A percentile compares a stretch with the other conserved stretches of the same genome.
Conservation (phyloP, 139 green algal genomes). For the Chlamydomonas eustigma region DNA sequence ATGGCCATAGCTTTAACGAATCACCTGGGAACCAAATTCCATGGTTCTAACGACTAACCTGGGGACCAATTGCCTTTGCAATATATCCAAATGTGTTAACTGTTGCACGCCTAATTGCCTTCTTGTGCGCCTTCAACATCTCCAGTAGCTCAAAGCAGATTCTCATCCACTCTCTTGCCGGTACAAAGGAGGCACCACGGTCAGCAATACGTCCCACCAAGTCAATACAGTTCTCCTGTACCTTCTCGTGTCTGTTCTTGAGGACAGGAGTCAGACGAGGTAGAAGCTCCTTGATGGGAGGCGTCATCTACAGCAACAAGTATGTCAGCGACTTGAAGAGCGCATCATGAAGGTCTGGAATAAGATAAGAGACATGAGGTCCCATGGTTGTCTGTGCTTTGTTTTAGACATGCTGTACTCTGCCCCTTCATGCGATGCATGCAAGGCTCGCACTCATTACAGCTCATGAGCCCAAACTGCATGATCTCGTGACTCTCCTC, state of each 20-base stretch:
- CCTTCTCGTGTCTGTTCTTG: constrained; percentile 91
- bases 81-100: constrained; percentile 99
- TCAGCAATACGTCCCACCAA: constrained; percentile 97
- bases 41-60: too few species aligned
- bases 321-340: too few species aligned
- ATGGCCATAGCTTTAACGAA: too few species aligned
- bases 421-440: too few species aligned
- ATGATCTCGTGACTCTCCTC: too few species aligned
- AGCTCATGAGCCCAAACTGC: too few species aligned
- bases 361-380: too few species aligned
- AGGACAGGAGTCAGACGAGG: constrained; percentile 96
- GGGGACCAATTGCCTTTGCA: constrained; percentile 93
- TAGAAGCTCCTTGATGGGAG: constrained; percentile 99
- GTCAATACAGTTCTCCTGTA: constrained; percentile 98
- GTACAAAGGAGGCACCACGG: constrained; percentile 78
- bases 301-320: constrained; percentile 81
- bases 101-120: constrained; percentile 90
- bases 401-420: too few species aligned
- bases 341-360: too few species aligned
- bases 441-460: too few species aligned
- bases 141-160: constrained; percentile 99
- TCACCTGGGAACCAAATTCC: too few species aligned
- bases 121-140: constrained; percentile 95
- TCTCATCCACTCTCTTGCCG: constrained; percentile 99
- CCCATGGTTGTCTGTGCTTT: too few species aligned